Evolutionary conservation across 495 filamentous ascomycete genomes (phyloP), one percentile per base, ranked within the genome.

Genomic region (Daldinia childiae): DNA sequence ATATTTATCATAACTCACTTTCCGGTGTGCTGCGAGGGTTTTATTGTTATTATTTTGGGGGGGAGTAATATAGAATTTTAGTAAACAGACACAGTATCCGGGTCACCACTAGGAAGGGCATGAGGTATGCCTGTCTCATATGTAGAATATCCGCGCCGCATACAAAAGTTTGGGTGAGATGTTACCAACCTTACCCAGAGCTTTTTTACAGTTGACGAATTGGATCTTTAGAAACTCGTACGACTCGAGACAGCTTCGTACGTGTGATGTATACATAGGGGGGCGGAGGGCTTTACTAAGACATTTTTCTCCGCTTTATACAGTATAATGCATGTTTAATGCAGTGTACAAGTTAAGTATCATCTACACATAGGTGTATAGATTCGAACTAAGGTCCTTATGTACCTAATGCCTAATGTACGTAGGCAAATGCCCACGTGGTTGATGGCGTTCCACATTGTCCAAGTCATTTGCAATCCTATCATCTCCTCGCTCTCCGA

Each of bases 261-360:
- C 21, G 54, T 58, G 21, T 39, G 29, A 69, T 70, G 57, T 62
- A 45, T 59, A 26, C 19, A 21, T 41, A 50, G 60, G 57, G 62
- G 32, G 27, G 38, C 51, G 59, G 58, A 67, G 59, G 69, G 39
- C 58, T 58, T 72, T 43, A 58, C 27, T 38, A 64, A 68, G 69
- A 61, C 64, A 59, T 54, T 48, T 52, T 65, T 68, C 70, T 73
- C 70, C 70, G 64, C 65, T 68, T 65, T 68, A 68, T 73, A 73
- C 60, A 63, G 60, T 68, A 60, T 38, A 72, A 64, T 72, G 59
- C 64, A 39, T 60, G 57, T n/a, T 71, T 54, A 21, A 72, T 58
- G 59, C 56, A 29, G 43, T 55, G 62, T 43, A 60, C 26, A 29
- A 32, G 29, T 45, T 14, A 43, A 39, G 34, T 59, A 15, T 1